Base-by-base conservation (phyloP, 257 asterid species). In the Mentha longifolia region DNA sequence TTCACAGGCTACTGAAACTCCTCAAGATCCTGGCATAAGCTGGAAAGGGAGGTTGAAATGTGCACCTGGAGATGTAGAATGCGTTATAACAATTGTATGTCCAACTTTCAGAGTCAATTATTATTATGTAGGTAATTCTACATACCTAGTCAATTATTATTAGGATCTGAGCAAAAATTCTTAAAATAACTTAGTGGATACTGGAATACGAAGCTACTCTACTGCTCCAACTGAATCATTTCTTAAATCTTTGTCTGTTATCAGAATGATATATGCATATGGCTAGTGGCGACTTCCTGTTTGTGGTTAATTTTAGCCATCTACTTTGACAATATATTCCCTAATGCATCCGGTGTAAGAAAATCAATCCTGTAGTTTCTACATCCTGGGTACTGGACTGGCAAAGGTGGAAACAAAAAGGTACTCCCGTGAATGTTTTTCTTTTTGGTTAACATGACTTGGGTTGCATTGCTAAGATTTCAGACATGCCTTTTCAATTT, bases 351-450 rank as follows among this genome's bases (percentile, higher is more conserved):
- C 81, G 98, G 97, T 71, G 95, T 93, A 79, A 86, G 98, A 76
- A 93, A 93, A 71, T 78, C 98, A 17, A 15, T 74, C 61, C 67
- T 88, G 61, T 93, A 87, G 79, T 93, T 93, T 77, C 61, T 93
- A 82, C 71, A 71, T 80, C 98, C 97, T 78, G 76, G 94, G 55
- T 93, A 91, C 81, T 93, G 97, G 97, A 89, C 89, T n/a, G 98
- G 96, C 41, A 93, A 84, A 79, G 95, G 97, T 68, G 96, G 96
- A 83, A 82, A 80, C 85, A 88, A 76, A 73, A 77, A 91, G 98
- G 97, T 93, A 89, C 74, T 64, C 31, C 12, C 5, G 20, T 28
- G 69, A 30, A 17, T 45, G 33, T 65, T 46, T 16, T 37, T 62
- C 67, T 60, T 41, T 68, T 70, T 74, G n/a, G 41, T 43, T 72